phyloP scores from a whole-genome alignment of 768 basidiomycete genomes.

The Pleurotus tuoliensis region DNA sequence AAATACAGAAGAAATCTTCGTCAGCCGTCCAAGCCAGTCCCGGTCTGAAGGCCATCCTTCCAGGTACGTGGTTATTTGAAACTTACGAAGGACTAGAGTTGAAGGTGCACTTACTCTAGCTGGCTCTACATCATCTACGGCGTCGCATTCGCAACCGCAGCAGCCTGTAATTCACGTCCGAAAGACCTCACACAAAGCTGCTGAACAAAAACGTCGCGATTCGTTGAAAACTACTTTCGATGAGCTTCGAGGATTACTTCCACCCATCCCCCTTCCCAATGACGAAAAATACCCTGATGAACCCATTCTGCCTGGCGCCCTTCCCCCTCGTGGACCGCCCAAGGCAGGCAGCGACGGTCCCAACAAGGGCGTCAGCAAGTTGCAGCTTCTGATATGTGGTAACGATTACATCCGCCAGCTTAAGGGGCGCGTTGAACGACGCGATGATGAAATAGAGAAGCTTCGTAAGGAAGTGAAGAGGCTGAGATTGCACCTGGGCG shows the following conservation, averaged over 20 bases:
- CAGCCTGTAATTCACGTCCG: slow-evolving; percentile 38
- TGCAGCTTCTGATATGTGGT: slow-evolving; percentile 86
- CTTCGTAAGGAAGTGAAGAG: slow-evolving; percentile 65
- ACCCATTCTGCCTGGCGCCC: slow-evolving; percentile 78
- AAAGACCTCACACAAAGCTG: slow-evolving; percentile 90
- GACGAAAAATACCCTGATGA: slow-evolving; percentile 70
- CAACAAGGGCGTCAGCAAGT: slow-evolving; percentile 91
- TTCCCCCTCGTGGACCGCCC: slow-evolving; percentile 87
- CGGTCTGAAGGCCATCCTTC: slow-evolving; percentile 67
- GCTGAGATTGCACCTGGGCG: slow-evolving; percentile 41
- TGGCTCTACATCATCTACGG: slow-evolving; percentile 14
- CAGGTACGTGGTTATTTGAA: slow-evolving; percentile 39
- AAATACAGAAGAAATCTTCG: slow-evolving; percentile 24
- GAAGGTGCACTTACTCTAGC: slow-evolving; percentile 12
- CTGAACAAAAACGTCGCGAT: slow-evolving; percentile 96
- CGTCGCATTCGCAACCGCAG: slow-evolving; percentile 8
- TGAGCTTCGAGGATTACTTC: slow-evolving; percentile 76
- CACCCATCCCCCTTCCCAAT: slow-evolving; percentile 81
- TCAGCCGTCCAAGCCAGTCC: slow-evolving; percentile 39
- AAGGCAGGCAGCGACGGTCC: slow-evolving; percentile 86
- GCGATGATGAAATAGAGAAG: slow-evolving; percentile 73
- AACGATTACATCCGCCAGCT: slow-evolving; percentile 84
- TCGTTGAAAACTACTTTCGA: slow-evolving; percentile 94
- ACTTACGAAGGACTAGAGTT: too few relatives aligned
- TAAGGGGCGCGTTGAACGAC: slow-evolving; percentile 69